Evolutionary conservation across 2,329 filamentous ascomycete genomes (phyloP), one percentile per base, ranked within the genome.

Genomic region (Colletotrichum viniferum): DNA sequence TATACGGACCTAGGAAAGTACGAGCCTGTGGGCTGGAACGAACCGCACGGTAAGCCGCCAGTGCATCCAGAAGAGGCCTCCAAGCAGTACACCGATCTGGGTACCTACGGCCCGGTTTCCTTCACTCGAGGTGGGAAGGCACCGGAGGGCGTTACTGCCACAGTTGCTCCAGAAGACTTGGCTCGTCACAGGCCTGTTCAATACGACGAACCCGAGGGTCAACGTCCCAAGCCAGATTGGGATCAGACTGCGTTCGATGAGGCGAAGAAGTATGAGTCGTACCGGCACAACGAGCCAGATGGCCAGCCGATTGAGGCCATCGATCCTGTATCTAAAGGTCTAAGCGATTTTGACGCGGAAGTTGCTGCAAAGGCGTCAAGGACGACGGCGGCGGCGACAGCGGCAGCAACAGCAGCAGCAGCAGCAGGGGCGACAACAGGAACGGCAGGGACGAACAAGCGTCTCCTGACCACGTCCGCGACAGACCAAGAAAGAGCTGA

Each of bases 311-410:
- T 78, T 36, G 75, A 79, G 28, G 77, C 82, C 69, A 77, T 70
- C 48, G 86, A 86, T 58, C 74, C 80, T 18, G 81, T 85, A 18
- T 78, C 82, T 38, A 81, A 83, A 65, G 81, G 83, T 66, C 81
- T 87, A 28, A 77, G 80, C 58, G 84, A 85, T 16, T 86, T 84
- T 77, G 86, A 88, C 70, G 77, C 79, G 5, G 83, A 85, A 55
- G 82, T 85, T 66, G 80, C 80, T 2, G 83, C 82, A 5, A 86
- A 85, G 77, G 78, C 81, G 56, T 69, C 16, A 66, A 66, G n/a
- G 26, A 18, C 18, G 30, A 36, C 58, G 58, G 6, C 43, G 16
- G 32, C 28, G n/a, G 12, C 26, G 56, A 13, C 56, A 18, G 56
- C 26, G 26, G 56, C 13, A 60, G 16, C 24, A 24, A 24, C 24